Evolutionary conservation across 306 rosid genomes (phyloP).

Genomic region (Hippophae gyantsensis): DNA sequence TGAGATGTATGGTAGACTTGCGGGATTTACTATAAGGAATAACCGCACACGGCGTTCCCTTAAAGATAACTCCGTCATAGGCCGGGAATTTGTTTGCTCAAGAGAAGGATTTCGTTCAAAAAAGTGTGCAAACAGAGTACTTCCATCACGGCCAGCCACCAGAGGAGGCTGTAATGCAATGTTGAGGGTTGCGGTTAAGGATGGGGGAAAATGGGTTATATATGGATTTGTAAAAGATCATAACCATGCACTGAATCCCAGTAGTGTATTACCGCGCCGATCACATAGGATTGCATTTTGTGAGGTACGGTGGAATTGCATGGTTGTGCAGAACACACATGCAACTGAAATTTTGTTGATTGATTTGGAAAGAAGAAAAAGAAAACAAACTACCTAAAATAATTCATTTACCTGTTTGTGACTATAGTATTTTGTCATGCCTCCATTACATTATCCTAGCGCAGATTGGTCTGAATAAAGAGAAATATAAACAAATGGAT

Average conservation of each 20-base stretch:
- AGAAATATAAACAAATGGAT: too few species aligned
- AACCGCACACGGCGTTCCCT: conserved; percentile 19
- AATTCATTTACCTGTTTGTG: too few species aligned
- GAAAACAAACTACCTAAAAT: too few species aligned
- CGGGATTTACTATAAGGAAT: conserved; percentile 17
- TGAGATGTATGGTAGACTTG: conserved; percentile 16
- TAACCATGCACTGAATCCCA: conserved; percentile 19
- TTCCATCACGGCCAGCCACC: conserved; percentile 5
- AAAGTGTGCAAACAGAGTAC: conserved; percentile 5
- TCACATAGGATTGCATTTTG: conserved; percentile 16
- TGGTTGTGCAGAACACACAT: background rate
- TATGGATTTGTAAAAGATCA: conserved; percentile 16
- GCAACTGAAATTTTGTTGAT: background rate
- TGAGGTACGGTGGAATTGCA: conserved; percentile 9
- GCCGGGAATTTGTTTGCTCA: conserved; percentile 23
- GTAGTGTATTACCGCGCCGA: conserved; percentile 14
- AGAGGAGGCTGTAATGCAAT: conserved; percentile 15
- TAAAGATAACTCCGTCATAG: conserved; percentile 17
- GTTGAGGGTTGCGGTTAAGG: conserved; percentile 14
- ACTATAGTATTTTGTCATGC: too few species aligned
- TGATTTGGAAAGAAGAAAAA: too few species aligned
- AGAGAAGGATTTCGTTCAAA: conserved; percentile 13
- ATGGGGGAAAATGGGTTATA: conserved; percentile 14
- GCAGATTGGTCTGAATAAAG: too few species aligned
- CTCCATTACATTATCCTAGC: too few species aligned